Evolutionary conservation across 1,139 yeast species (phyloP), one percentile per base, ranked within the genome.

Genomic region (Groenewaldozyma auringiensis): DNA sequence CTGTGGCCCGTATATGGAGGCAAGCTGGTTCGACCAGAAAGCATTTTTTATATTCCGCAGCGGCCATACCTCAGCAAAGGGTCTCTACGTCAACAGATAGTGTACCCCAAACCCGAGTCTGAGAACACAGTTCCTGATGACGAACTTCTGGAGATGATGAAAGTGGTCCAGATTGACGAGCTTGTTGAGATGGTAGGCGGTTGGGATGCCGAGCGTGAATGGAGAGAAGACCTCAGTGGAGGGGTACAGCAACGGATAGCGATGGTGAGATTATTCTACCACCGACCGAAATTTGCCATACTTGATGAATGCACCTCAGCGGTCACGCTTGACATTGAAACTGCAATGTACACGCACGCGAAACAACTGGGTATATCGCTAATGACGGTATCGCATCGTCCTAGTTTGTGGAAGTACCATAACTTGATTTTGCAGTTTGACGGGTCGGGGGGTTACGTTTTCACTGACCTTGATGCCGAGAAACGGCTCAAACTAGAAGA

Each of bases 251-350:
- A 89, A 63, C 72, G 95, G 57, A 74, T 89, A 56, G 96, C 96
- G 14, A 83, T 89, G 87, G 96, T 95, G 2, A 75, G 96, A 57
- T 71, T 89, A 63, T 89, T 84, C 61, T 89, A 88, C 61, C 96
- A 89, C 63, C 76, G 75, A 58, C 97, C 97, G 2, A 83, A 80
- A 65, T 89, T 87, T 70, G 96, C 96, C 0, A 95, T 89, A 25
- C 71, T 89, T 53, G 97, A 89, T 66, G 96, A 89, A 67, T 89
- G 96, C 65, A 89, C 97, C 0, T 86, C 96, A 4, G 92, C 95
- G 1, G 95, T 88, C 1, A 81, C 95, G 0, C 85, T 94, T 18
- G 87, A 83, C 52, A 83, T 88, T 79, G 97, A 89, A 63, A 87
- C 83, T 50, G 80, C 81, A 56, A 87, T 92, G 87, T 89, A 89